Conservation (phyloP, 768 basidiomycete genomes). For the Gautieria morchelliformis region DNA sequence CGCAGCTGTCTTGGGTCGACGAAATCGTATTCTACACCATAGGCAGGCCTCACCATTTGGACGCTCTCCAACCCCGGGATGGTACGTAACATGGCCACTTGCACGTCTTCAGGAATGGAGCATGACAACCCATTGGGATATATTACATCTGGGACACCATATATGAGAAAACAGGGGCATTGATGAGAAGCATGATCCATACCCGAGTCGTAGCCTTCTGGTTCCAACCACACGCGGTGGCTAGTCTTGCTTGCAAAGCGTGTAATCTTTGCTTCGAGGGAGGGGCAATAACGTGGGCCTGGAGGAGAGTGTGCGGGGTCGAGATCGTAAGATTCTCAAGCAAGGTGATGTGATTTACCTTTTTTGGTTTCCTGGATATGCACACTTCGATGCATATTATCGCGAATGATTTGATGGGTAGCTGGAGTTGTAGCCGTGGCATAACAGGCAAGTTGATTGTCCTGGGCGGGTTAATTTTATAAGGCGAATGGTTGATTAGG, state of each 20-base stretch:
- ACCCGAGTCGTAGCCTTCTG: slow-evolving; percentile 88
- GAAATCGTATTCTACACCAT: slow-evolving; percentile 91
- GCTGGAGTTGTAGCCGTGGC: slow-evolving; percentile 60
- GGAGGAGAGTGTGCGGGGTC: not conserved
- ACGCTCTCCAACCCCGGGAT: slow-evolving; percentile 80
- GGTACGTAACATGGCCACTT: slow-evolving; percentile 75
- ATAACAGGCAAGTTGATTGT: slow-evolving; percentile 65
- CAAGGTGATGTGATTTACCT: slow-evolving; percentile 33
- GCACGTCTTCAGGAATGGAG: slow-evolving; percentile 78
- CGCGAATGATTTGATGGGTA: slow-evolving; percentile 68
- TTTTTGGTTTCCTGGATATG: slow-evolving; percentile 88
- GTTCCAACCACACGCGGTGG: slow-evolving; percentile 84
- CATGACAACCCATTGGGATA: slow-evolving; percentile 89
- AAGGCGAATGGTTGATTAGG: not conserved
- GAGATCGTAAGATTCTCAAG: not conserved
- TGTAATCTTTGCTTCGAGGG: slow-evolving; percentile 77
- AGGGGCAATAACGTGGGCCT: slow-evolving; percentile 91
- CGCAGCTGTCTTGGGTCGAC: slow-evolving; percentile 76
- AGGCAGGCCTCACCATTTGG: slow-evolving; percentile 75
- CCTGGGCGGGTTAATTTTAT: slow-evolving; percentile 28
- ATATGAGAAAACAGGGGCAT: not conserved
- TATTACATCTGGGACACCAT: slow-evolving; percentile 49
- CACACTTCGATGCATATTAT: slow-evolving; percentile 67
- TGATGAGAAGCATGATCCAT: slow-evolving; percentile 4
- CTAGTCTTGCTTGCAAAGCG: slow-evolving; percentile 62